Percentiles rank a stretch among this genome's conserved stretches.
phyloP scores from a whole-genome alignment of 2,329 filamentous ascomycete species.

The Elsinoe necatrix region DNA sequence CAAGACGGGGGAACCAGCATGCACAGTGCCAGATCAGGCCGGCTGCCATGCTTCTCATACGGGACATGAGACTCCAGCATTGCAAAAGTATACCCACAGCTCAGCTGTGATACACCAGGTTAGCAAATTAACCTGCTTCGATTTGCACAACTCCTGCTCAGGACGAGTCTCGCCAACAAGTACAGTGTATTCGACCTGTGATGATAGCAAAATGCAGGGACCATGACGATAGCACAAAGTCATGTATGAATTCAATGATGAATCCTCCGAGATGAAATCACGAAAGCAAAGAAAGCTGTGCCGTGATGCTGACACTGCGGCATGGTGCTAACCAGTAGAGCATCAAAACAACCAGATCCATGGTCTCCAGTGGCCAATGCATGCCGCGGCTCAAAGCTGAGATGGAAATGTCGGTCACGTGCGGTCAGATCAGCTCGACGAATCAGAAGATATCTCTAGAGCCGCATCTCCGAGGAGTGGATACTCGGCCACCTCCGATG shows the following conservation, averaged over 20 bases:
- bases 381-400: background rate
- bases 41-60: background rate
- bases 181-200: background rate
- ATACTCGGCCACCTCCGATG: constrained; percentile 2
- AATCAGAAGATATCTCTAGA: background rate
- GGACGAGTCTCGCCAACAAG: no score
- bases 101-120: background rate
- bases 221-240: background rate
- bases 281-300: background rate
- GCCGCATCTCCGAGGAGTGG: background rate
- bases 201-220: background rate
- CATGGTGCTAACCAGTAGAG: background rate
- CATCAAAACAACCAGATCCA: background rate
- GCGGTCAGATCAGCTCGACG: background rate
- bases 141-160: no score
- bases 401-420: background rate
- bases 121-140: background rate
- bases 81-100: background rate
- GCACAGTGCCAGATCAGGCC: background rate
- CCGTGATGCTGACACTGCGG: background rate
- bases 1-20: background rate
- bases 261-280: background rate
- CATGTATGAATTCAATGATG: constrained; percentile 3
- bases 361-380: background rate
- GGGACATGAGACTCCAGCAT: background rate